phyloP scores from a whole-genome alignment of 192 early-diverging fungal species.

The Backusella morwellensis region DNA sequence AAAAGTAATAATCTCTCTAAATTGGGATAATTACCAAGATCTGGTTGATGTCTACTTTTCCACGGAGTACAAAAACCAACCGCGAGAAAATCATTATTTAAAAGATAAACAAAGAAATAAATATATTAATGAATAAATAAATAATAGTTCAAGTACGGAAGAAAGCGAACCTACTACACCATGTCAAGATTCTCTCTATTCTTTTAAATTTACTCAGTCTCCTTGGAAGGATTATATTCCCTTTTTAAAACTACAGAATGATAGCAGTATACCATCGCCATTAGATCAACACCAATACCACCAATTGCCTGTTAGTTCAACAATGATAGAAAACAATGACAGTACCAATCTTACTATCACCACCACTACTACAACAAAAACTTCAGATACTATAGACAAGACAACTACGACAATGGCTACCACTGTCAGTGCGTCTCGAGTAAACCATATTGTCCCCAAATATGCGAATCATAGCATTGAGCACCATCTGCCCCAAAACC shows the following conservation, averaged over 20 bases:
- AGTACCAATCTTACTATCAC: neutral
- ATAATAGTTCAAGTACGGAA: conserved; percentile 4
- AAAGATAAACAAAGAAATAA: neutral
- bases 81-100: neutral
- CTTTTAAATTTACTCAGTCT: neutral
- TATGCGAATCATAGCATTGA: neutral
- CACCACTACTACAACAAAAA: neutral
- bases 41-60: too few species aligned
- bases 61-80: too few species aligned
- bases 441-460: neutral
- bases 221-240: neutral
- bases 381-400: too few species aligned
- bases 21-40: too few species aligned
- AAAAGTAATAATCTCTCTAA: too few species aligned
- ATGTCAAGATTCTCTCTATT: neutral
- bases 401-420: neutral
- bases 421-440: neutral
- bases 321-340: neutral
- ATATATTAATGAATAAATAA: neutral
- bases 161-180: neutral
- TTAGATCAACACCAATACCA: neutral
- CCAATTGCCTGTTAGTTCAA: neutral
- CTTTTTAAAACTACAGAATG: neutral
- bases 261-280: neutral
- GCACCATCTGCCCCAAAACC: conserved; percentile 49